These are phyloP conservation scores for Backusella morwellensis DNA, from an alignment of 192 early-diverging fungal genomes.

Conservation along the genomic window DNA sequence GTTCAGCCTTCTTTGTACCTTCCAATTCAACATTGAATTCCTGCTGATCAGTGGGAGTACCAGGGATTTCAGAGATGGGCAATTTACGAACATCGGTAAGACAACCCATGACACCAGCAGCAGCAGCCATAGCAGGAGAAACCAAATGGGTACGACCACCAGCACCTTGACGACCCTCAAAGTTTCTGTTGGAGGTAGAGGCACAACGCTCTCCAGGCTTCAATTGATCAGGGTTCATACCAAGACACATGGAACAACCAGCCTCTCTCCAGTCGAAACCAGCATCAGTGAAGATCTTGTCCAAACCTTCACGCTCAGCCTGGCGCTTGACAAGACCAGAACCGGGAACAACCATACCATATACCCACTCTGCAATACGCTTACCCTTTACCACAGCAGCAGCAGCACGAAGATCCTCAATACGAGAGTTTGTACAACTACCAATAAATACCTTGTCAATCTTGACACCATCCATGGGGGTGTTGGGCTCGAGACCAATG, in stretches of 20 bases:
- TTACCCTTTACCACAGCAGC: conserved; percentile 59
- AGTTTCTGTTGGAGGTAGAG: conserved; percentile 73
- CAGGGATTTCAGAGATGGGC: conserved; percentile 38
- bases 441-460: conserved; percentile 78
- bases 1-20: conserved; percentile 19
- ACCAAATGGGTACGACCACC: conserved; percentile 66
- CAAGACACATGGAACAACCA: conserved; percentile 72
- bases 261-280: conserved; percentile 73
- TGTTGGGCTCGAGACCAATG: conserved; percentile 64
- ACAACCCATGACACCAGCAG: conserved; percentile 62
- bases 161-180: conserved; percentile 69
- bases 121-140: conserved; percentile 69
- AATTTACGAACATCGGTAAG: conserved; percentile 60
- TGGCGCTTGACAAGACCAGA: conserved; percentile 70
- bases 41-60: conserved; percentile 12
- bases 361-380: conserved; percentile 55
- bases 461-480: conserved; percentile 48
- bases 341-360: conserved; percentile 74
- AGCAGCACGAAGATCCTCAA: conserved; percentile 68
- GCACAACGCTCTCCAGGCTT: conserved; percentile 67
- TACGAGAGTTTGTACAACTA: conserved; percentile 71
- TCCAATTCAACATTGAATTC: conserved; percentile 31
- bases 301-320: conserved; percentile 69
- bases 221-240: conserved; percentile 75
- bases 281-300: conserved; percentile 64